Percentiles rank a stretch among this genome's conserved stretches.
phyloP scores from a whole-genome alignment of 1,284 basidiomycete species.

The Apiotrichum domesticum region DNA sequence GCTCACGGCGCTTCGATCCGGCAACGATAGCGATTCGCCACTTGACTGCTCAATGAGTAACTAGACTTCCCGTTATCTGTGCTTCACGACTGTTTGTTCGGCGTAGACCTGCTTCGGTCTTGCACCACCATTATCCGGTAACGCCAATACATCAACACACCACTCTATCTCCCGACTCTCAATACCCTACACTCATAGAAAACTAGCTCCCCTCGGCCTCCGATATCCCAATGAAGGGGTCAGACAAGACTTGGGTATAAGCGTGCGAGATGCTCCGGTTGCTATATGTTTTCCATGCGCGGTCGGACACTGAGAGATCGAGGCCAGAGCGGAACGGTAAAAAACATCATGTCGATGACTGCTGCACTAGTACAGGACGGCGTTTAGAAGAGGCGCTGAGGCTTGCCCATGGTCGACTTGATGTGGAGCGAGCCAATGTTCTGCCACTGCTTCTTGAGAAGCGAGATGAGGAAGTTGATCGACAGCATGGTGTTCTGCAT shows the following conservation, averaged over 20 bases:
- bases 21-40: too few relatives aligned
- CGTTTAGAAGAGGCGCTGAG: conserved; percentile 80
- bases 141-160: conserved; percentile 1
- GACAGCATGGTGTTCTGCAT: conserved; percentile 96
- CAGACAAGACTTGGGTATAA: conserved; percentile 49
- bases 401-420: conserved; percentile 99
- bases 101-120: too few relatives aligned
- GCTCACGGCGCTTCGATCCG: too few relatives aligned
- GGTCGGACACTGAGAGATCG: background rate
- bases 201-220: conserved; percentile 47
- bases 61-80: too few relatives aligned
- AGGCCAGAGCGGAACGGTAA: background rate
- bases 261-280: conserved; percentile 48
- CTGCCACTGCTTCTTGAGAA: conserved; percentile 99
- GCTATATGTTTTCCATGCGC: conserved; percentile 14
- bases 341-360: background rate
- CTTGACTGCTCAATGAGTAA: too few relatives aligned
- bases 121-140: too few relatives aligned
- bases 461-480: conserved; percentile 99
- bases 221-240: conserved; percentile 42
- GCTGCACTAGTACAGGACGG: background rate
- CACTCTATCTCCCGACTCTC: background rate
- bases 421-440: conserved; percentile 99
- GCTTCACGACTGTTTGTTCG: too few relatives aligned
- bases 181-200: background rate